Evolutionary conservation across 164 flowering plant species (phyloP), one percentile per base, ranked within the genome.

Genomic region (Kalanchoe fedtschenkoi): DNA sequence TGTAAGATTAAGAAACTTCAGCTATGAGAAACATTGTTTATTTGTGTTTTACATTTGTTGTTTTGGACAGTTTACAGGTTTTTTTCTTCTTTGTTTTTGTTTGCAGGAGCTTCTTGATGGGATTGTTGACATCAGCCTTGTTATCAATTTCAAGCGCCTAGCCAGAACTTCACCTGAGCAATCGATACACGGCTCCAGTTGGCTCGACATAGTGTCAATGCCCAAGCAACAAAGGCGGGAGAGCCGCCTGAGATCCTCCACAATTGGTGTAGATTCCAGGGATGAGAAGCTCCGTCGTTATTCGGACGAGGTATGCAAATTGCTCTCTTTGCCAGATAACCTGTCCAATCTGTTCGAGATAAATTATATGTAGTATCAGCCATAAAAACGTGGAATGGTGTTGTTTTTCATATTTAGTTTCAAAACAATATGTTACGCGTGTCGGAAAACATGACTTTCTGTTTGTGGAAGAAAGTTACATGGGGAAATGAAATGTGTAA

Each of bases 31-130:
- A 2, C 3, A 51, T 24, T 10, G 2, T 24, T 26, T 11, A 0
- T 51, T 29, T 26, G 47, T 11, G 55, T 21, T 15, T 44, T 3
- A 33, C 17, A 10, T 6, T 19, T 16, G n/a, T 34, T 24, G 22
- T 59, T 5, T 11, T 8, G 19, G 15, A 15, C 6, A 8, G 4
- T 26, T 51, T 1, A 58, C 34, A 4, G 7, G 33, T 55, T 26
- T n/a, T 24, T 10, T 37, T 19, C 28, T 60, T 15, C 1, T 19
- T n/a, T 63, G 58, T 11, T 60, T 5, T 58, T 44, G 2, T 7
- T 63, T 33, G 58, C 72, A 79, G 83, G 80, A 77, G 58, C 77
- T 75, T 51, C 79, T 79, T 65, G 83, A 79, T 42, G 79, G 71
- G 65, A 66, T 77, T 33, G 74, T 67, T n/a, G 78, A 79, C 62